Base-by-base conservation (phyloP, 164 flowering plant species). In the Protea cynaroides region DNA sequence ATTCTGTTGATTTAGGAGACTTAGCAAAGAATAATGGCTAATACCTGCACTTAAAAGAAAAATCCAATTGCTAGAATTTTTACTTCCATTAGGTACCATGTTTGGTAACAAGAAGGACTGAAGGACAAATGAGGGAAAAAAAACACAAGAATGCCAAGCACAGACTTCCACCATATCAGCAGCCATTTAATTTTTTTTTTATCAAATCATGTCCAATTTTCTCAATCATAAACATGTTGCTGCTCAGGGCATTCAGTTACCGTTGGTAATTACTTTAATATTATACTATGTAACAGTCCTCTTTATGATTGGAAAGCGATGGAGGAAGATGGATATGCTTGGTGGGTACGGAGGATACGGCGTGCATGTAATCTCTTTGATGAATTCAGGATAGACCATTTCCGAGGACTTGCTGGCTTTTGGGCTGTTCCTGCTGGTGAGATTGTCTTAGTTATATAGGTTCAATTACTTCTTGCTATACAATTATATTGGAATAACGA, bases 341-440 rank as follows among this genome's bases (percentile, higher is more conserved):
- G 99, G 99, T 94, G 99, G 99, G 64, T 82, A 72, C 77, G 79
- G 34, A 84, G 99, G 56, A 66, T 95, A 25, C 72, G 73, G 62
- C 89, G 96, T 63, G 99, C 99, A 38, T 77, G 68, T 56, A 74
- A 85, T 83, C 80, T 95, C 13, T 95, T 81, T 76, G 97, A 89
- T 72, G 99, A 95, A 71, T 95, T 88, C 73, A 77, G 97, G 74
- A 95, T 95, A 56, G 99, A 95, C 74, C 99, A 95, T 69, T 95
- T 94, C 67, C 81, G 99, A 77, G 99, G 97, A 65, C 79, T 95
- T 75, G 87, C 97, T 78, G 99, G 99, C 29, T 95, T 72, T 75
- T 95, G 99, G 99, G 96, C 99, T 68, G 89, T 95, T 81, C 99
- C 97, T 68, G 78, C 92, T 73, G 99, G 99, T 94, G 73, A 75